These are phyloP conservation scores for Annulohypoxylon stygium DNA, from an alignment of 495 filamentous ascomycete genomes.

Conservation along the genomic window DNA sequence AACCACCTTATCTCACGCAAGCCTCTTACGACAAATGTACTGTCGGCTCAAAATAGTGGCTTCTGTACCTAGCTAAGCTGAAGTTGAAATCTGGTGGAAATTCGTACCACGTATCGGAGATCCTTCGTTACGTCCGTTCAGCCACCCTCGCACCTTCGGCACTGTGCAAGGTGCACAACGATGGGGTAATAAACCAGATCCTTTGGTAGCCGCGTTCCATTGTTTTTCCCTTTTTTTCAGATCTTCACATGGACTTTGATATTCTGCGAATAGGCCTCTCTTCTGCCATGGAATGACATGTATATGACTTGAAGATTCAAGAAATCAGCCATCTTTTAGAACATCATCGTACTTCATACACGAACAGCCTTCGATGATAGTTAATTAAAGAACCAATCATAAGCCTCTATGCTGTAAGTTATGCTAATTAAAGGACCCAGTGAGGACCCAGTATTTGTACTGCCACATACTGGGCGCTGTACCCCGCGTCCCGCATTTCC, in stretches of 20 bases:
- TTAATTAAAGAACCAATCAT: not conserved
- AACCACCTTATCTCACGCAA: not conserved
- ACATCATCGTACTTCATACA: not conserved
- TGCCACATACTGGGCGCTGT: not conserved
- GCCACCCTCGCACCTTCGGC: not conserved
- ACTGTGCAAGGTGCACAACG: slow-evolving; percentile 14
- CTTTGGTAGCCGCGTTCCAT: not conserved
- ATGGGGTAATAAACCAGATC: slow-evolving; percentile 6
- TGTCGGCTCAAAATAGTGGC: slow-evolving; percentile 1
- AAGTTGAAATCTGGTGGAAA: slow-evolving; percentile 1
- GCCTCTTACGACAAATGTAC: slow-evolving; percentile 11
- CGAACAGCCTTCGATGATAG: not conserved
- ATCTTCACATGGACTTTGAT: not conserved
- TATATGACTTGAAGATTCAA: too few species aligned
- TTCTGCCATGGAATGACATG: not conserved
- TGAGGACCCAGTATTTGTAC: not conserved
- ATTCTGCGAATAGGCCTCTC: not conserved
- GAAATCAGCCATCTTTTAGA: too few species aligned
- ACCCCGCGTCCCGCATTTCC: slow-evolving; percentile 42
- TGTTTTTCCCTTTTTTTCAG: not conserved
- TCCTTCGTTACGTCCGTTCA: not conserved
- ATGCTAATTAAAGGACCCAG: not conserved
- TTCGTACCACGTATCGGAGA: not conserved
- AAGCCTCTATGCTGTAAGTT: not conserved
- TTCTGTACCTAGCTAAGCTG: not conserved